phyloP scores from a whole-genome alignment of 305 asterid genomes.

The Caryopteris hybrid region DNA sequence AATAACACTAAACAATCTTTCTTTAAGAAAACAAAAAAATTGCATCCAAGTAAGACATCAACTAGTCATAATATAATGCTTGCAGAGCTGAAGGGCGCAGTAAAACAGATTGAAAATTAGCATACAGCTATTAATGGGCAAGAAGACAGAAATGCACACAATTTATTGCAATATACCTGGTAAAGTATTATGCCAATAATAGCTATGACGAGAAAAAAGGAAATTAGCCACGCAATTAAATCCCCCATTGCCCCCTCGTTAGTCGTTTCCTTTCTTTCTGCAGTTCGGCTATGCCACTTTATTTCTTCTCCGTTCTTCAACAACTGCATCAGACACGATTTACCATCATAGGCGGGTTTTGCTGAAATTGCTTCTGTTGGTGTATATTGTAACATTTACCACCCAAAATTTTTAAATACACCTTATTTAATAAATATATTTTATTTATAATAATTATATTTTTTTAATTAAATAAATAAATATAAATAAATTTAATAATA shows the following conservation, averaged over 20 bases:
- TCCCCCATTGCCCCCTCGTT: slow-evolving; percentile 42
- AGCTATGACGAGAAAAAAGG: slow-evolving; percentile 57
- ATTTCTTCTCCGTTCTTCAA: not conserved
- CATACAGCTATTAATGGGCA: not conserved
- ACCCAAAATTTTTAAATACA: too few relatives aligned
- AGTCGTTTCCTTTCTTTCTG: slow-evolving; percentile 3
- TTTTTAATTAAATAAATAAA: too few relatives aligned
- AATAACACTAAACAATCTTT: not conserved
- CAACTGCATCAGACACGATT: not conserved
- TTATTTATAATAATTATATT: too few relatives aligned
- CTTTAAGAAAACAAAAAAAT: not conserved
- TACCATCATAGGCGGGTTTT: not conserved
- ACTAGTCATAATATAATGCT: not conserved
- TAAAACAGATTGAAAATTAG: not conserved
- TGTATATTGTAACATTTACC: too few relatives aligned
- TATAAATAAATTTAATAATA: too few relatives aligned
- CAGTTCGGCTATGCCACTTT: not conserved
- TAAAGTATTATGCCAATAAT: slow-evolving; percentile 51
- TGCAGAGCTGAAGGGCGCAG: not conserved
- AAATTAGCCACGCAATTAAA: slow-evolving; percentile 61
- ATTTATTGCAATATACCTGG: slow-evolving; percentile 42
- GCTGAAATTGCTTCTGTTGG: not conserved
- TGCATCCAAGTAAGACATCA: not conserved
- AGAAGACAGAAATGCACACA: not conserved
- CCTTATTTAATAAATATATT: too few relatives aligned